Evolutionary conservation across 495 filamentous ascomycete species (phyloP).

Genomic region (Penicillium cinerascens): DNA sequence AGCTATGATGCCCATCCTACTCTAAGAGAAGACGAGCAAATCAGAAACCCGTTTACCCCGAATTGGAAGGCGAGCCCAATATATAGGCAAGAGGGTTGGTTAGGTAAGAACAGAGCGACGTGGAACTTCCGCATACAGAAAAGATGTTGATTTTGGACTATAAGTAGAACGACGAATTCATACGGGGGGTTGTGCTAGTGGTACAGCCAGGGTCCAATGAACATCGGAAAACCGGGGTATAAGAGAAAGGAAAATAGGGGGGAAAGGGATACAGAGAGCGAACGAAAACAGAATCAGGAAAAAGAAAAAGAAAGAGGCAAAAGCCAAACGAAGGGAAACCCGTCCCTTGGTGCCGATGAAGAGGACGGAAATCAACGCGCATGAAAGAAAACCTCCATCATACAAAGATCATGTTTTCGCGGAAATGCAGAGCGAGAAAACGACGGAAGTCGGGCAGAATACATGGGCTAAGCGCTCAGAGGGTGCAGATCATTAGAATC

Average conservation of each 20-base stretch:
- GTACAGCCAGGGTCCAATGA: slow-evolving; percentile 39
- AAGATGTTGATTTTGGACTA: slow-evolving; percentile 12
- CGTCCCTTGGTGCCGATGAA: slow-evolving; percentile 11
- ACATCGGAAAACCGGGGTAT: slow-evolving; percentile 36
- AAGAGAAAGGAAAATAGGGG: slow-evolving; percentile 26
- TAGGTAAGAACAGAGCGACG: too few species aligned
- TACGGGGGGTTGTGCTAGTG: slow-evolving; percentile 22
- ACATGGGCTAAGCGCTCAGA: slow-evolving; percentile 24
- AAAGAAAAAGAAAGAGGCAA: slow-evolving; percentile 15
- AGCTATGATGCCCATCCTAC: too few species aligned
- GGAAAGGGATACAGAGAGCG: slow-evolving; percentile 12
- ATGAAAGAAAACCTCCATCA: slow-evolving; percentile 16
- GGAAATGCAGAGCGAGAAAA: slow-evolving; percentile 7
- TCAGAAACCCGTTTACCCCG: too few species aligned
- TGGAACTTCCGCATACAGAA: too few species aligned
- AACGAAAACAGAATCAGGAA: slow-evolving; percentile 7
- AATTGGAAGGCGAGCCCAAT: too few species aligned
- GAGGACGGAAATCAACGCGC: slow-evolving; percentile 8
- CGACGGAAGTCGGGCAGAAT: too few species aligned
- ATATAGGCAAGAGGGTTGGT: too few species aligned
- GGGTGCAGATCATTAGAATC: slow-evolving; percentile 23
- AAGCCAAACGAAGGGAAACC: slow-evolving; percentile 23
- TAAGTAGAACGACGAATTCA: slow-evolving; percentile 15
- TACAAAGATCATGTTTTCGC: slow-evolving; percentile 20
- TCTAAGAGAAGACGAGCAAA: too few species aligned